phyloP scores from a whole-genome alignment of 2,329 filamentous ascomycete species.

The Alternaria arbusti region DNA sequence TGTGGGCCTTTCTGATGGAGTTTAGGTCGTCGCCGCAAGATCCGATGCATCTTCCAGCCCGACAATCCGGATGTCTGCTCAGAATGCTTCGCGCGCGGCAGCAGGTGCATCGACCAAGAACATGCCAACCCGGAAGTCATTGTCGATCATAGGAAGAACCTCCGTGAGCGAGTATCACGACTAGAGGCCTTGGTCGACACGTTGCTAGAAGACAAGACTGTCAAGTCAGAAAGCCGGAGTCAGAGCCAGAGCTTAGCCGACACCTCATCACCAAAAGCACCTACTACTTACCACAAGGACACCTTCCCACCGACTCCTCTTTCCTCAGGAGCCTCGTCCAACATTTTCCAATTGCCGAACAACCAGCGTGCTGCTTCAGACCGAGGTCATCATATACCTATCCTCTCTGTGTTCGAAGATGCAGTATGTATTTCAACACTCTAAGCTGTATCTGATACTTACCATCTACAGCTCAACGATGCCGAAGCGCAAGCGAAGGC shows the following conservation, averaged over 20 bases:
- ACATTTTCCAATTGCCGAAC: constrained; percentile 22
- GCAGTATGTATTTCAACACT: constrained; percentile 35
- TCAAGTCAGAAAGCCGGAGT: constrained; percentile 37
- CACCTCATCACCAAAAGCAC: constrained; percentile 35
- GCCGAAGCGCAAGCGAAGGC: constrained; percentile 41
- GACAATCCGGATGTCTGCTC: constrained; percentile 51
- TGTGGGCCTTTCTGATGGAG: constrained; percentile 27
- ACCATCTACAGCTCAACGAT: constrained; percentile 41
- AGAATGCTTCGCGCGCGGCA: constrained; percentile 55
- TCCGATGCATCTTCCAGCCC: constrained; percentile 55
- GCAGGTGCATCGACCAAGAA: constrained; percentile 55
- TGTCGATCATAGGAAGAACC: constrained; percentile 52
- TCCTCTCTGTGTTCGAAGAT: constrained; percentile 49
- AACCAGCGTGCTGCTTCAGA: constrained; percentile 32
- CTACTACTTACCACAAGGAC: constrained; percentile 31
- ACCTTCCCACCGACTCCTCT: constrained; percentile 42
- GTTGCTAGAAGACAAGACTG: constrained; percentile 44
- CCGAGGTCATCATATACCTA: constrained; percentile 44
- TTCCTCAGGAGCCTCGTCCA: constrained; percentile 39
- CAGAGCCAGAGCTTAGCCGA: constrained; percentile 33
- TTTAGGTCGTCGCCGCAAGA: constrained; percentile 57
- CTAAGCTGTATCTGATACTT: constrained; percentile 11
- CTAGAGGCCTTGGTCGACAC: constrained; percentile 51
- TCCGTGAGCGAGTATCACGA: constrained; percentile 52
- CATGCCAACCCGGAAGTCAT: constrained; percentile 49